Evolutionary conservation across 768 basidiomycete species (phyloP), one percentile per base, ranked within the genome.

Genomic region (Termitomyces sp.): DNA sequence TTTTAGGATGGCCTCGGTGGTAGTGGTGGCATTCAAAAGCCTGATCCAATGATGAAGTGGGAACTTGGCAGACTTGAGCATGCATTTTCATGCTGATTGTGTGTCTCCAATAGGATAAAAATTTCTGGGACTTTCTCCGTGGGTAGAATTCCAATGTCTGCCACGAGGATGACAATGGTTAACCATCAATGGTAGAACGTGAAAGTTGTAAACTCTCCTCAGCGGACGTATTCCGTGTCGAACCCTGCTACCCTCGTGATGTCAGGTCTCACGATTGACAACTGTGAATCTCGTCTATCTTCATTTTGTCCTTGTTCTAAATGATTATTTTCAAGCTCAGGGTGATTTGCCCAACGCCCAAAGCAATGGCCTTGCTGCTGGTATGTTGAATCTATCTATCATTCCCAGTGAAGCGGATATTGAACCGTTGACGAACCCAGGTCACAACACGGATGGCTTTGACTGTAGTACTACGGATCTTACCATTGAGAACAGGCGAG

Each of bases 381-480:
- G 75, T 71, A 58, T 53, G 59, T 51, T 55, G 8, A 18, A 52
- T 39, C 0, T 28, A 28, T 28, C 28, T 39, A 2, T 39, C 1
- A 2, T 2, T 55, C 5, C 11, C 8, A 33, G 16, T 39, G 24
- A 35, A 24, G 7, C 36, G 46, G 13, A 2, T 39, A 49, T 22
- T 28, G 28, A 61, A 48, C 28, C 40, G 50, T 42, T 13, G n/a
- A 28, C 38, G 54, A 28, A 36, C 6, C 33, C 36, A 73, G 81
- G 76, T 28, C 79, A 68, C 65, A 84, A 84, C 63, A 84, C 81
- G 2, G 82, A 84, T 44, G 83, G 80, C 15, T 83, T 84, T 48
- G 82, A 84, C 54, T 67, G 75, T 57, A 62, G 70, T 52, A 77
- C 76, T 16, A 70, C 64, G 5, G 66, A 76, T 50, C 55, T 84